These are phyloP conservation scores for Trametes sanguinea DNA, from an alignment of 768 basidiomycete genomes.

Conservation along the genomic window DNA sequence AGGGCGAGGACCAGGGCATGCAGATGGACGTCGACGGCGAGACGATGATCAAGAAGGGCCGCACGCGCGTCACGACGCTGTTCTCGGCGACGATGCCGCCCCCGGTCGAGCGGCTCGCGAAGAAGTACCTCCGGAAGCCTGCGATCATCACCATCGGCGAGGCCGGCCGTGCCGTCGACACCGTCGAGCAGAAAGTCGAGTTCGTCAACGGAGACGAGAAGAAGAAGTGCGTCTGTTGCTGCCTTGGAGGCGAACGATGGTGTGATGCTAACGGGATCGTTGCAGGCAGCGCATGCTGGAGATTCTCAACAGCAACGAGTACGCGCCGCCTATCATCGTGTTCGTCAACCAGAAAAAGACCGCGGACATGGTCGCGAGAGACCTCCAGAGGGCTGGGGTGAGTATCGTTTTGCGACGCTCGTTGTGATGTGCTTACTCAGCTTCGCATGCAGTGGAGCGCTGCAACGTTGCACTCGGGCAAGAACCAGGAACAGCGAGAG, in stretches of 20 bases:
- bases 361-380: constrained; percentile 96
- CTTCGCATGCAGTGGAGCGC: constrained; percentile 69
- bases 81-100: constrained; percentile 99
- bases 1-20: constrained; percentile 77
- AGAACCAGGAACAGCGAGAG: constrained; percentile 97
- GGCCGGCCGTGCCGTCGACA: constrained; percentile 96
- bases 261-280: constrained; percentile 16
- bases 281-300: constrained; percentile 81
- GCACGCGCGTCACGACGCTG: constrained; percentile 90
- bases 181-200: constrained; percentile 95
- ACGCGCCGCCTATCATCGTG: constrained; percentile 90
- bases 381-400: constrained; percentile 86
- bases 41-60: constrained; percentile 68
- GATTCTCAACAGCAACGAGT: constrained; percentile 85
- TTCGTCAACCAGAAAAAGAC: constrained; percentile 99
- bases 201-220: constrained; percentile 93
- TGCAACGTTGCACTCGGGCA: constrained; percentile 93
- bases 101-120: constrained; percentile 90
- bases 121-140: constrained; percentile 91
- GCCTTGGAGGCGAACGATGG: not conserved
- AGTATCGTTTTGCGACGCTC: constrained; percentile 33
- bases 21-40: constrained; percentile 78
- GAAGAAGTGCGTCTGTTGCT: constrained; percentile 74
- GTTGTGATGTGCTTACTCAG: not conserved
- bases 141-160: constrained; percentile 98